Conservation (phyloP, 2,329 filamentous ascomycete genomes). For the Triangularia setosa region DNA sequence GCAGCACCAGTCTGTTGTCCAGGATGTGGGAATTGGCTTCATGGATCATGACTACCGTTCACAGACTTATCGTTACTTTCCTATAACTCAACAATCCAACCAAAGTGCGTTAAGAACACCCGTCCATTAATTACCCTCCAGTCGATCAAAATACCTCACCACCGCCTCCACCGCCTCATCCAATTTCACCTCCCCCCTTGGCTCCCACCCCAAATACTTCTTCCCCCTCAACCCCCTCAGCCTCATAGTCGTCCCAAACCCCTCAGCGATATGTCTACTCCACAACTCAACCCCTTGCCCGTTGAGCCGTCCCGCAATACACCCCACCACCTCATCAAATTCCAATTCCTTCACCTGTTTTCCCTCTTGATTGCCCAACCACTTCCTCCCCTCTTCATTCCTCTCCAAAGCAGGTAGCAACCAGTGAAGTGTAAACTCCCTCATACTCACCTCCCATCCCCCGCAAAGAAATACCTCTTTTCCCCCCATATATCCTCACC, state of each 20-base stretch:
- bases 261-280: conserved; percentile 14
- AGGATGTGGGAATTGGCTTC: too few relatives aligned
- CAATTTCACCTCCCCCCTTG: not conserved
- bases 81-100: too few relatives aligned
- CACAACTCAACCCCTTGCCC: not conserved
- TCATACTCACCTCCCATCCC: conserved; percentile 4
- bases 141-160: not conserved
- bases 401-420: conserved; percentile 5
- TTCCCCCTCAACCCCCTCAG: conserved; percentile 3
- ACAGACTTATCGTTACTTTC: too few relatives aligned
- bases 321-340: not conserved
- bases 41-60: too few relatives aligned
- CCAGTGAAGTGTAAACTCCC: conserved; percentile 1
- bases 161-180: not conserved
- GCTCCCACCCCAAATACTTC: conserved; percentile 5
- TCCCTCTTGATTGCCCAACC: not conserved
- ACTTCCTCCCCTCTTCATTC: not conserved
- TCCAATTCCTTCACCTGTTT: not conserved
- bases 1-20: too few relatives aligned
- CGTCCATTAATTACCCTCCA: too few relatives aligned
- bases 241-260: conserved; percentile 12
- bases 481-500: conserved; percentile 4
- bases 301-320: not conserved
- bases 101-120: too few relatives aligned
- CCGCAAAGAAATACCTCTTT: conserved; percentile 11